Evolutionary conservation across 2,329 filamentous ascomycete genomes (phyloP).

Genomic region (Calonectria pteridis): DNA sequence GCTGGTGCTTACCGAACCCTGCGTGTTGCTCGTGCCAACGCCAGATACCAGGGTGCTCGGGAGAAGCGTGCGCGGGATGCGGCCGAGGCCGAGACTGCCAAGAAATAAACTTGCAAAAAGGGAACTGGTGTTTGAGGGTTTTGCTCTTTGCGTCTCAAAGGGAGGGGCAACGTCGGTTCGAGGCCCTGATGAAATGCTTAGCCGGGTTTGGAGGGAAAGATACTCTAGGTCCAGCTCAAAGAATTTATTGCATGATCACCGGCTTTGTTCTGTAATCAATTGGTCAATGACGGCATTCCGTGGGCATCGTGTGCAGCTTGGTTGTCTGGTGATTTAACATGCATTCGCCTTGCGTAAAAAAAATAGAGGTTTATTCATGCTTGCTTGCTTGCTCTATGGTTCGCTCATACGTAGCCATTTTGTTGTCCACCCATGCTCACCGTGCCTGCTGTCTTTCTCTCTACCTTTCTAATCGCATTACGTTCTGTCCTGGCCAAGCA

Average conservation of each 20-base stretch:
- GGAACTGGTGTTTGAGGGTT: conserved; percentile 58
- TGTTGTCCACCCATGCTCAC: not conserved
- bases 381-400: not conserved
- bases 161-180: conserved; percentile 54
- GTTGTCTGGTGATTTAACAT: conserved; percentile 12
- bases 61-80: conserved; percentile 95
- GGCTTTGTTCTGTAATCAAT: conserved; percentile 50
- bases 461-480: conserved; percentile 10
- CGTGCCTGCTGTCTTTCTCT: not conserved
- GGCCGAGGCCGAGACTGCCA: conserved; percentile 84
- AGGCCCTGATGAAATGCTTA: conserved; percentile 52
- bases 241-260: conserved; percentile 58
- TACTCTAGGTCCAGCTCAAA: conserved; percentile 58
- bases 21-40: conserved; percentile 85
- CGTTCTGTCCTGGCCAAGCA: conserved; percentile 50
- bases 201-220: conserved; percentile 52
- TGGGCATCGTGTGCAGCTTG: conserved; percentile 32
- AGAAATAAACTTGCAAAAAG: conserved; percentile 77
- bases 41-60: conserved; percentile 83
- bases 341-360: conserved; percentile 6
- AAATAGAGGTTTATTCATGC: conserved; percentile 5
- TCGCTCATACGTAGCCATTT: not conserved
- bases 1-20: conserved; percentile 90
- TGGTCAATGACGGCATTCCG: conserved; percentile 47
- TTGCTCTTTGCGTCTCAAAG: conserved; percentile 57